phyloP scores from a whole-genome alignment of 257 asterid species.

The Asclepias syriaca region DNA sequence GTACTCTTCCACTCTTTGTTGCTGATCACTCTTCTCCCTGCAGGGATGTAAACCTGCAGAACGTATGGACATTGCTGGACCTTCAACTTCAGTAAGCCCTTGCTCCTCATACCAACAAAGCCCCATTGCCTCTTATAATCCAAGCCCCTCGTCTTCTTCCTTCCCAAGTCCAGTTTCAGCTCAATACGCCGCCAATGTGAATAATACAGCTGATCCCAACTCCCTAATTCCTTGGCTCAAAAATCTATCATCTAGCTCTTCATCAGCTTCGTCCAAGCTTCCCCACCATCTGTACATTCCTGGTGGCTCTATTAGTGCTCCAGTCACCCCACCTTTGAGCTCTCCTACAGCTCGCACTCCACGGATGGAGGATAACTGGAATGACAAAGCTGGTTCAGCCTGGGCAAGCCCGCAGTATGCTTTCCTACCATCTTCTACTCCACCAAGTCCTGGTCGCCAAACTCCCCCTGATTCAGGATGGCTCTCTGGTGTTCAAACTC shows the following conservation, averaged over 20 bases:
- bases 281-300: slow-evolving; percentile 73
- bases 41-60: slow-evolving; percentile 94
- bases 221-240: slow-evolving; percentile 97
- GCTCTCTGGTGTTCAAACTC: slow-evolving; percentile 95
- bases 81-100: slow-evolving; percentile 68
- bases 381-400: slow-evolving; percentile 48
- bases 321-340: slow-evolving; percentile 94
- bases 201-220: slow-evolving; percentile 53
- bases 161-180: slow-evolving; percentile 72
- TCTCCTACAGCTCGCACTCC: slow-evolving; percentile 88
- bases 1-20: too few relatives aligned
- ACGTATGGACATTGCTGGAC: slow-evolving; percentile 51
- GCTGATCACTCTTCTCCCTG: slow-evolving; percentile 16
- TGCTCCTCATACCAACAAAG: slow-evolving; percentile 87
- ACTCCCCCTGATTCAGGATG: slow-evolving; percentile 90
- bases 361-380: slow-evolving; percentile 66
- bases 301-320: slow-evolving; percentile 94
- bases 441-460: slow-evolving; percentile 75
- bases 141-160: slow-evolving; percentile 80
- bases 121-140: slow-evolving; percentile 74
- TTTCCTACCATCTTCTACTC: slow-evolving; percentile 70
- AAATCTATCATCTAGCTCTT: slow-evolving; percentile 72
- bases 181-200: slow-evolving; percentile 41
- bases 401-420: slow-evolving; percentile 71
- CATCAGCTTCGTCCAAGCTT: slow-evolving; percentile 54